Evolutionary conservation across 805 yeast species (phyloP).

Genomic region (Citeromyces nyonsensis): DNA sequence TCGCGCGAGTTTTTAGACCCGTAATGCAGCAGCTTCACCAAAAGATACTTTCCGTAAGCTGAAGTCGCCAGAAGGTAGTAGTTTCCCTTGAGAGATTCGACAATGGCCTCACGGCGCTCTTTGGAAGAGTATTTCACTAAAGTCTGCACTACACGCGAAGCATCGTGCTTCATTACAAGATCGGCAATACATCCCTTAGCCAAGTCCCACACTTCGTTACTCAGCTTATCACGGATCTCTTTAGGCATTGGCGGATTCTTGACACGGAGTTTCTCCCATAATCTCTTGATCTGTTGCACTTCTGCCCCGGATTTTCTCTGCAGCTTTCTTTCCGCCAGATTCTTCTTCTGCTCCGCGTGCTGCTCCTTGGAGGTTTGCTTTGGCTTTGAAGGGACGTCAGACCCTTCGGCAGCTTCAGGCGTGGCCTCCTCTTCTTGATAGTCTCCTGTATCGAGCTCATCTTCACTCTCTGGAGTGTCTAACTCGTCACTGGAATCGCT

Average conservation of each 20-base stretch:
- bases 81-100: conserved; percentile 53
- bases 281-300: conserved; percentile 67
- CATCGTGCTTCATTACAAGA: conserved; percentile 87
- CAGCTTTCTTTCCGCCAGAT: conserved; percentile 70
- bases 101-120: conserved; percentile 61
- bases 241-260: conserved; percentile 72
- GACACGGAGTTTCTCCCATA: conserved; percentile 88
- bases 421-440: conserved; percentile 3
- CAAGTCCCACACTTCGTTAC: conserved; percentile 75
- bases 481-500: background rate
- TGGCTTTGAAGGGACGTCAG: background rate
- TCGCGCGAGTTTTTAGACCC: conserved; percentile 76
- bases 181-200: conserved; percentile 68
- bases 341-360: conserved; percentile 71
- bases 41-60: conserved; percentile 83
- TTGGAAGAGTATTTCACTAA: conserved; percentile 74
- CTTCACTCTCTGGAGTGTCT: background rate
- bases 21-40: conserved; percentile 81
- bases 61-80: conserved; percentile 78
- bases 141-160: conserved; percentile 91
- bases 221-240: conserved; percentile 57
- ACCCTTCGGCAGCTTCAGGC: conserved; percentile 3
- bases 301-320: conserved; percentile 78
- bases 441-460: background rate
- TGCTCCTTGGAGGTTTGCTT: conserved; percentile 44